Evolutionary conservation across 2,329 filamentous ascomycete genomes (phyloP).

Genomic region (Cladosporium austrohemisphaericum): DNA sequence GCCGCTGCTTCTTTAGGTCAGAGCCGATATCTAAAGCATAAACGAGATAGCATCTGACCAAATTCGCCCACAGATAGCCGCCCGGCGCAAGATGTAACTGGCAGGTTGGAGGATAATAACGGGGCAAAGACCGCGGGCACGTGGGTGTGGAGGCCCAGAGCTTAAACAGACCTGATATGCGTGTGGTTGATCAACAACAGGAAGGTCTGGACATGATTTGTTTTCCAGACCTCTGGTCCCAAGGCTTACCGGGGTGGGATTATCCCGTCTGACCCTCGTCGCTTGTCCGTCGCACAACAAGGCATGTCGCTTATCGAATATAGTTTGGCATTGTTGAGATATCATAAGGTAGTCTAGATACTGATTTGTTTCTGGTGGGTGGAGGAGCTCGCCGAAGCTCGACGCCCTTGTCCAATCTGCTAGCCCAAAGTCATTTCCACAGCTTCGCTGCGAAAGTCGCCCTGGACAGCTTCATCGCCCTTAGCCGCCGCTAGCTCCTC

Average conservation of each 20-base stretch:
- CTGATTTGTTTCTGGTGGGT: no score
- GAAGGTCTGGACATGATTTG: not conserved
- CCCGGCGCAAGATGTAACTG: slow-evolving; percentile 14
- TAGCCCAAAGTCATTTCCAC: slow-evolving; percentile 13
- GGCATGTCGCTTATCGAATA: no score
- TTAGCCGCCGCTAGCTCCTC: slow-evolving; percentile 21
- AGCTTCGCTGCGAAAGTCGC: slow-evolving; percentile 14
- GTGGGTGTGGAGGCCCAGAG: slow-evolving; percentile 13
- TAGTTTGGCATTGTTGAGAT: no score
- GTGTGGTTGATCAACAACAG: not conserved
- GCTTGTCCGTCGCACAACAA: no score
- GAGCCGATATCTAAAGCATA: slow-evolving; percentile 7
- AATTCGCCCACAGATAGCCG: slow-evolving; percentile 12
- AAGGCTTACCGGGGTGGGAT: not conserved
- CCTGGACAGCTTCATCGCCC: slow-evolving; percentile 18
- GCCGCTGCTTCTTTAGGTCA: slow-evolving; percentile 6
- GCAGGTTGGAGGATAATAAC: not conserved
- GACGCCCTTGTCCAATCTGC: no score
- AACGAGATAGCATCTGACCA: slow-evolving; percentile 1
- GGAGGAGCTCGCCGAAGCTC: no score
- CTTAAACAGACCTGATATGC: not conserved
- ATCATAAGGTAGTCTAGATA: no score
- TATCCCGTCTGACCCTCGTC: not conserved
- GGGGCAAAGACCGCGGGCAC: slow-evolving; percentile 1
- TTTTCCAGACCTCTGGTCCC: not conserved